Base-by-base conservation (phyloP, 305 asterid species). In the Stenogyne calaminthoides region DNA sequence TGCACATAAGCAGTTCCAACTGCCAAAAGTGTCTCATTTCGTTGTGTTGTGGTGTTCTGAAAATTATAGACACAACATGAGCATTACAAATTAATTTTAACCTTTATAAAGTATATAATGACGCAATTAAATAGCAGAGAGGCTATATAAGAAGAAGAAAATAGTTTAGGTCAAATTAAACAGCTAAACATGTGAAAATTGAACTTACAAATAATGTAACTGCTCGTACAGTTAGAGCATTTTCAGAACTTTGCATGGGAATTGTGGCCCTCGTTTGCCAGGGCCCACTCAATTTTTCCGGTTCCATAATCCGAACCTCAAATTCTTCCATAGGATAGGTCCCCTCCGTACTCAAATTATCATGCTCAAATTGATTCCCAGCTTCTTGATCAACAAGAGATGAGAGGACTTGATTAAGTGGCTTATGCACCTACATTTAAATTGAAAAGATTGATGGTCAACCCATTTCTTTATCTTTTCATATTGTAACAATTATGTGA, bases 1-100 rank as follows among this genome's bases (percentile, higher is more conserved):
- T 95, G 99, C 78, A 88, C 91, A 79, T 90, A 92, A 83, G 97
- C 98, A 67, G 99, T 95, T 74, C 99, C 99, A 76, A 95, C 77
- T 46, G 98, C 99, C 86, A 95, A 77, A 80, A 91, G 97, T 64
- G 96, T 90, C 67, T 94, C 98, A 77, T 86, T 94, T 72, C 77
- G 91, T 84, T 90, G 89, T 12, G 92, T 87, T 44, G 93, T 76
- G 69, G 93, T 83, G 84, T 94, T 94, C 97, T 91, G 88, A 3
- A 73, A 81, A 65, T 67, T 62, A 76, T 42, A 68, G 69, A 57
- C 22, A 67, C 46, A 55, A 62, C 25, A 57, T 54, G 57, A 22
- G 52, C 71, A 76, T 22, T 32, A 32, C 34, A 56, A 55, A 32
- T 65, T 62, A 69, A 42, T 52, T 56, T 34, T 46, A 59, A 59